Evolutionary conservation across 176 grass and related monocot species (phyloP), one percentile per base, ranked within the genome.

Genomic region (Triticum urartu): DNA sequence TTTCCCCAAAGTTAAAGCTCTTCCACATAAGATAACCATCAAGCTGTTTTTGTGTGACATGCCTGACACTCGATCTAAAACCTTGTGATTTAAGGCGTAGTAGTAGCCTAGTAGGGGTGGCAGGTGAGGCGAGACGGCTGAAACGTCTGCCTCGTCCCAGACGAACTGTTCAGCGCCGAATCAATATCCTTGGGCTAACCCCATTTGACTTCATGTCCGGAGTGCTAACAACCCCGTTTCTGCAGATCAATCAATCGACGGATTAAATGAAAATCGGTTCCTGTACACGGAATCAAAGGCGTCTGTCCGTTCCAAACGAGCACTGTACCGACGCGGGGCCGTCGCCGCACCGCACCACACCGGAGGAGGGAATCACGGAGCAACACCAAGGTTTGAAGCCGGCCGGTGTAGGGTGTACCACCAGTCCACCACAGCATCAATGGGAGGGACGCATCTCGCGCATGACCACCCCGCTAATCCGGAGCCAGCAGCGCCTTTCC

Each of bases 401-500:
- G 73, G 39, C 39, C 39, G 39, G 39, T 42, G 39, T 42, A 42
- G 39, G 39, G 40, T 3, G 39, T 42, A 42, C 28, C 28, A 30
- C 28, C 28, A 30, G 28, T 30, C 39, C 39, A 10, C 10, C 59
- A 64, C 18, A 18, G 47, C 47, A 15, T 15, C 47, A 4, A 50
- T 48, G 3, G 28, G 28, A 30, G 28, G 8, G 11, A 9, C 59
- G 5, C 36, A 36, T 34, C 40, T 35, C 34, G 54, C 43, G 7
- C 15, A 65, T 52, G 33, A 74, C 78, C 58, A 5, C 72, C 72
- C 7, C 40, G 25, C n/a, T 22, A 22, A 40, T 72, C 79, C 38
- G 9, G 58, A 64, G 67, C 39, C 5, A 28, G 54, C 39, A n/a
- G 52, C 71, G 88, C 81, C 75, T 69, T 85, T 77, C 80, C 42